Base-by-base conservation (phyloP, 768 basidiomycete genomes). In the Leccinellum albellum region DNA sequence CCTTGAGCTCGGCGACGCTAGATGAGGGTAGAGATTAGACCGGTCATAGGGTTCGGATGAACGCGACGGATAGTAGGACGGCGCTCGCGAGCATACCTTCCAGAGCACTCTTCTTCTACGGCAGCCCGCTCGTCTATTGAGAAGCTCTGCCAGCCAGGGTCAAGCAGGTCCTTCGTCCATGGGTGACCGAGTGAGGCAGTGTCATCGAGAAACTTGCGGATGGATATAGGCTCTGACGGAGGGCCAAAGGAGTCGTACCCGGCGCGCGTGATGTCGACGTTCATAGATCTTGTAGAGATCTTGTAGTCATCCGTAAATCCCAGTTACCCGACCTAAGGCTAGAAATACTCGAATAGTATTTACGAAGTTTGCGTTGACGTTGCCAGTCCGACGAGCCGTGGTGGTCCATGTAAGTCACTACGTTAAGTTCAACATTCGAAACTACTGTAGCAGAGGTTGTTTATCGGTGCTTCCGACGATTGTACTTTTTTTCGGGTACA, bases 161-260 rank as follows among this genome's bases (percentile, higher is more conserved):
- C 15, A 23, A 63, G 56, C 5, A 40, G 40, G 21, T 63, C 59
- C 21, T 21, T 50, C 13, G 48, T 48, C 29, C 60, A 55, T 37
- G 62, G 50, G 31, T 58, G 57, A 23, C 26, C 28, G 24, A 63
- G 51, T 2, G 58, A 42, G 61, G 60, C 33, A 6, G 75, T 72
- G 50, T 73, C 64, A 13, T 74, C 69, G 14, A 81, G 57, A 62
- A 86, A 86, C 1, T 69, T 69, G 26, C 64, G 66, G 46, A 88
- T 60, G 46, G 81, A 67, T 31, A 88, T 75, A 24, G 64, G 72
- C 32, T 85, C 79, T 40, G 87, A 88, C 21, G 85, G 74, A 44
- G 86, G 87, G 0, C 87, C 87, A 69, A 87, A 84, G 31, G 79
- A 83, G 59, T 85, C 83, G 29, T 73, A 65, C 33, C 68, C 65